A percentile compares a stretch with the other conserved stretches of the same genome.
Conservation (phyloP, 345 rosid genomes). For the Syzygium jambos region DNA sequence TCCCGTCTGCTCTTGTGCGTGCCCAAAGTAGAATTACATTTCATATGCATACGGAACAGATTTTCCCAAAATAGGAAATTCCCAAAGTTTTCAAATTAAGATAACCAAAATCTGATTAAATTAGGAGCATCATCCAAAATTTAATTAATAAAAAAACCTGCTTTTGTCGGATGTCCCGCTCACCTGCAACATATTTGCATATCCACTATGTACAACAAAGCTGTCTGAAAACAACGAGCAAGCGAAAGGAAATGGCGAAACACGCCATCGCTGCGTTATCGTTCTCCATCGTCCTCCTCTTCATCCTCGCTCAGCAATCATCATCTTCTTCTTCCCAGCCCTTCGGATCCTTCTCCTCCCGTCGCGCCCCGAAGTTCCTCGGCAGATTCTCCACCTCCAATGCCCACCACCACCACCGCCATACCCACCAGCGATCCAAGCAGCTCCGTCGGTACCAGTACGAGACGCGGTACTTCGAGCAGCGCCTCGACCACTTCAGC, state of each 20-base stretch:
- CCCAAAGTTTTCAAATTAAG: too few relatives aligned
- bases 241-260: slow-evolving; percentile 20
- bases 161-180: too few relatives aligned
- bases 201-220: too few relatives aligned
- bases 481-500: slow-evolving; percentile 76
- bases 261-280: neutral
- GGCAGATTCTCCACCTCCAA: slow-evolving; percentile 7
- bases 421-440: neutral
- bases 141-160: too few relatives aligned
- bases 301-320: slow-evolving; percentile 4
- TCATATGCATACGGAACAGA: too few relatives aligned
- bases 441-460: slow-evolving; percentile 16
- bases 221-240: too few relatives aligned
- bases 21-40: too few relatives aligned
- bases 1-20: too few relatives aligned
- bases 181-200: too few relatives aligned
- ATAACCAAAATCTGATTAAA: too few relatives aligned
- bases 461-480: slow-evolving; percentile 53
- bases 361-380: slow-evolving; percentile 30
- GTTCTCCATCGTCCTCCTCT: slow-evolving; percentile 5
- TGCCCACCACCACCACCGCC: neutral
- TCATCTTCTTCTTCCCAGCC: slow-evolving; percentile 12
- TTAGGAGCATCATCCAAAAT: too few relatives aligned
- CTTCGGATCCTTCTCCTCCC: neutral
- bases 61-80: too few relatives aligned